phyloP scores from a whole-genome alignment of 257 asterid genomes.

The Salvia splendens region DNA sequence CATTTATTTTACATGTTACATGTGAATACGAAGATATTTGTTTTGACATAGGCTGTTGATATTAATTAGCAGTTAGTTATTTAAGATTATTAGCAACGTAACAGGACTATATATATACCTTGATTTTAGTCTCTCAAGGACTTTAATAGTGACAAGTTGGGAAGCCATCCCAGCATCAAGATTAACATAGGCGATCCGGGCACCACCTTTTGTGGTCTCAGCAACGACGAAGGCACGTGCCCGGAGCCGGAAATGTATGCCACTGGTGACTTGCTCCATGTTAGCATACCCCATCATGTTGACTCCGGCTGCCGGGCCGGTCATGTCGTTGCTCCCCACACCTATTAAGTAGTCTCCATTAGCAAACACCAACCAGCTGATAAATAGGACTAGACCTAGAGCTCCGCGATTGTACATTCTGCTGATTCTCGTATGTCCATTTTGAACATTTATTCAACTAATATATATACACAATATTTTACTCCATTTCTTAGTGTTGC shows the following conservation, averaged over 20 bases:
- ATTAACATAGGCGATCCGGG: constrained; percentile 53
- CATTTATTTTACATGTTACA: no score
- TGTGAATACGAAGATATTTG: no score
- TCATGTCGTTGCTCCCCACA: constrained; percentile 66
- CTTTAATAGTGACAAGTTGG: constrained; percentile 61
- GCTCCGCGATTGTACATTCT: not conserved
- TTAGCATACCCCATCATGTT: constrained; percentile 74
- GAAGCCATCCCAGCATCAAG: constrained; percentile 78
- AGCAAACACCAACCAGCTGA: not conserved
- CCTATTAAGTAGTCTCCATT: constrained; percentile 44
- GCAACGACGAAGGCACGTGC: constrained; percentile 55
- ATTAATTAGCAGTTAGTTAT: no score
- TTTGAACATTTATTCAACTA: not conserved
- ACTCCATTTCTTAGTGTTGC: not conserved
- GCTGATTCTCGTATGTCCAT: not conserved
- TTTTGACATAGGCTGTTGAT: no score
- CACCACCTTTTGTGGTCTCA: constrained; percentile 32
- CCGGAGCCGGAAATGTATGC: constrained; percentile 59
- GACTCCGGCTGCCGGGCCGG: constrained; percentile 73
- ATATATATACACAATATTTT: not conserved
- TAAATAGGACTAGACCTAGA: not conserved
- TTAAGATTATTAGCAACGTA: no score
- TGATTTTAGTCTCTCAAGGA: constrained; percentile 47
- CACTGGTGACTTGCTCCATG: constrained; percentile 52
- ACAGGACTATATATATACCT: constrained; percentile 40